Percentiles rank a stretch among this genome's conserved stretches.
Conservation (phyloP, 2,329 filamentous ascomycete genomes). For the Neofusicoccum ribis region DNA sequence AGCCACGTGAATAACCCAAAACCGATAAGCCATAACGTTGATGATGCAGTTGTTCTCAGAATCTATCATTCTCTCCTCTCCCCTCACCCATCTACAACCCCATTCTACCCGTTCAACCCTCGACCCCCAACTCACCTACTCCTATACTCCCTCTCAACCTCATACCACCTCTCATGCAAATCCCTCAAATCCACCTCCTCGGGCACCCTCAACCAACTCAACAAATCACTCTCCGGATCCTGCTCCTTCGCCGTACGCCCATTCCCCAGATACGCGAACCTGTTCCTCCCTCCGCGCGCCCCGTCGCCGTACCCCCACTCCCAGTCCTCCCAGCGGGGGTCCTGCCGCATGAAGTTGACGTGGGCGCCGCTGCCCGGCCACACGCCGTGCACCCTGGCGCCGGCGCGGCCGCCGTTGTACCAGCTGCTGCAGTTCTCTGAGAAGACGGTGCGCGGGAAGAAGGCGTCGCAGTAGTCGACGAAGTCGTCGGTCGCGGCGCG, state of each 20-base stretch:
- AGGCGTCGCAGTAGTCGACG: slow-evolving; percentile 56
- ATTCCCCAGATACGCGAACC: slow-evolving; percentile 66
- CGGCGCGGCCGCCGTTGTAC: slow-evolving; percentile 63
- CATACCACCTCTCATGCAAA: slow-evolving; percentile 68
- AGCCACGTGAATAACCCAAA: no score
- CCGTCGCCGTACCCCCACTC: slow-evolving; percentile 48
- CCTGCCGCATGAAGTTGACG: slow-evolving; percentile 58
- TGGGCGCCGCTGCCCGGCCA: slow-evolving; percentile 70
- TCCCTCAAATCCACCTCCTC: slow-evolving; percentile 60
- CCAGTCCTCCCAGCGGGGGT: slow-evolving; percentile 61
- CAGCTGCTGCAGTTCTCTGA: slow-evolving; percentile 67
- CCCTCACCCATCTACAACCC: no score
- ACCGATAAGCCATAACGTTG: no score
- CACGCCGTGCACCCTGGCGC: slow-evolving; percentile 63
- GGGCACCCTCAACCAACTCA: slow-evolving; percentile 60
- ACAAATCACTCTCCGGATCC: slow-evolving; percentile 59
- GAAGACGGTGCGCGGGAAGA: slow-evolving; percentile 55
- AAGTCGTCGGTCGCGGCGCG: slow-evolving; percentile 65
- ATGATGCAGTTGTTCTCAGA: no score
- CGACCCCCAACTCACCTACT: neutral
- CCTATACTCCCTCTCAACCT: slow-evolving; percentile 17
- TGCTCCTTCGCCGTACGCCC: slow-evolving; percentile 64
- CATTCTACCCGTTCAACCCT: no score
- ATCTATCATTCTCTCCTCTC: no score
- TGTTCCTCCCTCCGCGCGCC: slow-evolving; percentile 42